Percentiles rank a stretch among this genome's conserved stretches.
These are phyloP conservation scores for Ceriops tagal DNA, from an alignment of 345 rosid genomes.

Conservation along the genomic window DNA sequence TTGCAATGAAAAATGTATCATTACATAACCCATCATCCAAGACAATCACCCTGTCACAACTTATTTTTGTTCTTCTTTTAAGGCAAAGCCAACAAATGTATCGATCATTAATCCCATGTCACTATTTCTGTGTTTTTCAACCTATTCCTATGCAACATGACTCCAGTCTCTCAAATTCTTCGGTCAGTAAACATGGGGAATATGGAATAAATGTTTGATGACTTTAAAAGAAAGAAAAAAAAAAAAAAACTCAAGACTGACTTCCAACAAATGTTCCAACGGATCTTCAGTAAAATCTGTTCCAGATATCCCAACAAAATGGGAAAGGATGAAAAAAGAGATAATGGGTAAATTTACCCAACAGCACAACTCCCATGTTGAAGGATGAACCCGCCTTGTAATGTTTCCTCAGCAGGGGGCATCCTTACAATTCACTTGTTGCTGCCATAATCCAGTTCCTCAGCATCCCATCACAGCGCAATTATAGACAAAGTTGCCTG, in stretches of 20 bases:
- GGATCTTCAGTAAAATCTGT: slow-evolving; percentile 56
- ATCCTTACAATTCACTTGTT: slow-evolving; percentile 27
- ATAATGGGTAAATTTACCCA: slow-evolving; percentile 49
- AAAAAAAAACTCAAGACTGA: slow-evolving; percentile 35
- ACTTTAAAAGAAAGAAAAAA: slow-evolving; percentile 12
- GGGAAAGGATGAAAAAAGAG: slow-evolving; percentile 36
- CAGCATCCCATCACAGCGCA: slow-evolving; percentile 98
- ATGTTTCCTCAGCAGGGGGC: slow-evolving; percentile 32
- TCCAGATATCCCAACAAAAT: slow-evolving; percentile 35
- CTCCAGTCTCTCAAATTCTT: slow-evolving; percentile 37
- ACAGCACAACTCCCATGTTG: slow-evolving; percentile 45
- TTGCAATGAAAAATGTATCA: slow-evolving; percentile 33
- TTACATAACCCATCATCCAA: slow-evolving; percentile 40
- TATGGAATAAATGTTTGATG: slow-evolving; percentile 36
- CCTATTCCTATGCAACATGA: slow-evolving; percentile 49
- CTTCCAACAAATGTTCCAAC: slow-evolving; percentile 41
- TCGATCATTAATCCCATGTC: slow-evolving; percentile 36
- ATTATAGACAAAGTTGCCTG: slow-evolving; percentile 85
- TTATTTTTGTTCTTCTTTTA: slow-evolving; percentile 35
- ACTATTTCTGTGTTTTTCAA: slow-evolving; percentile 37
- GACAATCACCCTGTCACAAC: slow-evolving; percentile 32
- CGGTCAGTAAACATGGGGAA: slow-evolving; percentile 45
- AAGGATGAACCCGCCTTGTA: slow-evolving; percentile 38
- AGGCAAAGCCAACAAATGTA: slow-evolving; percentile 34
- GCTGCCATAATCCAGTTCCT: slow-evolving; percentile 28